Base-by-base conservation (phyloP, 176 grass and related monocot species). In the Carex littledalei region DNA sequence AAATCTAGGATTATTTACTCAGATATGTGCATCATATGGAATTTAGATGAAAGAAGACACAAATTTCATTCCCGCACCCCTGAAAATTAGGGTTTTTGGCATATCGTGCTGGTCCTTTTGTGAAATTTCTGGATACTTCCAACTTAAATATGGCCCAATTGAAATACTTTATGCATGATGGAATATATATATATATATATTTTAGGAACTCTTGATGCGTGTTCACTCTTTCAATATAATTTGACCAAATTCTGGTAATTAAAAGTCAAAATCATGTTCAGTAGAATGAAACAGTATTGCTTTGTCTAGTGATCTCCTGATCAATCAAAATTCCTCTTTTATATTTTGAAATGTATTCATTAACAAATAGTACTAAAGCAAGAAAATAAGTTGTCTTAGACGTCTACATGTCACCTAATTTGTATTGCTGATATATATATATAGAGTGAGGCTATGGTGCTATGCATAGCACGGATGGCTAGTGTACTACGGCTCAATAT, bases 51-150 rank as follows among this genome's bases (percentile, higher is more conserved):
- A 77, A 77, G 49, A 77, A 29, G 73, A 77, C 73, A 77, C 47
- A 77, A 5, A 52, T 13, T 13, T 56, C 73, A 77, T 77, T 77
- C 22, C 73, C 10, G 0, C 73, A 77, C 8, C 73, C 49, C 73
- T 32, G 47, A 55, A 77, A 32, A 77, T 77, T 55, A 77, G 73
- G 73, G 68, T 8, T 76, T 75, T 55, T 55, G 20, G 47, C 26
- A 29, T 13, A 12, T 52, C 47, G 54, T 8, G 1, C 12, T 76
- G 47, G 13, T 76, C 4, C 15, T 76, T 53, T 24, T 77, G 49
- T 77, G 73, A 55, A 77, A 47, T 77, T 77, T 77, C 11, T 31
- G 49, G 22, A 77, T 77, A 32, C 45, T 55, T 77, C 73, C 73
- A 77, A 29, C 21, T 24, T 31, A 54, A 55, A 77, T 54, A 77